Evolutionary conservation across 208 protist genomes (phyloP), one percentile per base, ranked within the genome.

Genomic region (Balamuthia mandrillaris): DNA sequence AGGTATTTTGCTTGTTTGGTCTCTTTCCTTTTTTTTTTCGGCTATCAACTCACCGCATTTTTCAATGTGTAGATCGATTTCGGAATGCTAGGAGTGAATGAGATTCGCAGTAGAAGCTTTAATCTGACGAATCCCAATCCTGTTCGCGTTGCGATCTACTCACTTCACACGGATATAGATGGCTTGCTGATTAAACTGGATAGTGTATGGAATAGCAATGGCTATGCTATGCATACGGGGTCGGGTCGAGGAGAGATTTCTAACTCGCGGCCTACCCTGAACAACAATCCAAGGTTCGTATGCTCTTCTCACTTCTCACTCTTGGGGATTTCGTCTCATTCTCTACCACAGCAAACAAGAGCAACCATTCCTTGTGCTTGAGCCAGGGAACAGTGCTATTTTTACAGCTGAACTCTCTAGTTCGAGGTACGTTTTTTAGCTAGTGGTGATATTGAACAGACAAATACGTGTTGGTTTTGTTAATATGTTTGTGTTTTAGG

Each of bases 91-190:
- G 77, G 77, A 1, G 77, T 83, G 10, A 83, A 83, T 33, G 77
- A 83, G 58, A 83, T 83, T n/a, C 77, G 77, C 5, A 68, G 54
- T 49, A 33, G 77, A 33, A 70, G 54, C n/a, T 49, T 83, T 56
- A 83, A 83, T 41, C 29, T 83, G 58, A 83, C 77, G 24, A 83
- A 83, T 33, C 16, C 47, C 7, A 83, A 83, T 21, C 77, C 77
- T 1, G 77, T 83, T 31, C 44, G 51, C 24, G 72, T 81, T 16
- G 44, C n/a, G 35, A 81, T 81, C 41, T 49, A 81, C 21, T 60
- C 35, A 39, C 54, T 81, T 33, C 47, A 81, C 9, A 81, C 72
- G 16, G 12, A 81, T 39, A 33, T 81, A 39, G 45, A 56, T 27
- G 72, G 72, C 7, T 33, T 81, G 16, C 47, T 61, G 27, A 81